Conservation (phyloP, 306 rosid species). For the Cicer yamashitae region DNA sequence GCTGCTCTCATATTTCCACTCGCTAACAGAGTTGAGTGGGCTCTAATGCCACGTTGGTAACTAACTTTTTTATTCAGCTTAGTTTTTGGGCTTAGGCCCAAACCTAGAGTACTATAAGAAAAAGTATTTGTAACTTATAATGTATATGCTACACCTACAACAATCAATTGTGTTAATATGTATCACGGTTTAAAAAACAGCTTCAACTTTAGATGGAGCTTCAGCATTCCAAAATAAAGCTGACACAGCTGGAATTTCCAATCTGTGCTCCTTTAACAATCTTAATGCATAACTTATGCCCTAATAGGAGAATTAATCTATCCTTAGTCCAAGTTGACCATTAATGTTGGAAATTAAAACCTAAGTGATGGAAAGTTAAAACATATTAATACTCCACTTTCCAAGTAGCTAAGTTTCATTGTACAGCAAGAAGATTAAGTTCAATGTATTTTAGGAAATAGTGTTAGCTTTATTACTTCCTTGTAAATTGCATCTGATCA, state of each 20-base stretch:
- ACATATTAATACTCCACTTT: not conserved
- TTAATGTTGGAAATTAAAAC: not conserved
- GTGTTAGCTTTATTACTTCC: not conserved
- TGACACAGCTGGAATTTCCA: not conserved
- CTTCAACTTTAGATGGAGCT: not conserved
- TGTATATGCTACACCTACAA: not conserved
- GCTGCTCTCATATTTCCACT: too few relatives aligned
- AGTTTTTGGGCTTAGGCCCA: too few relatives aligned
- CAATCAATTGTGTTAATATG: conserved; percentile 9
- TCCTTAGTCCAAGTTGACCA: conserved; percentile 26
- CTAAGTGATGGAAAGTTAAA: not conserved
- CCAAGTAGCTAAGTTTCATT: not conserved
- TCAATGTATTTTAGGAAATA: not conserved
- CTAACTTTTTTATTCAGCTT: too few relatives aligned
- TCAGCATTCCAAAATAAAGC: conserved; percentile 15
- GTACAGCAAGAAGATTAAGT: not conserved
- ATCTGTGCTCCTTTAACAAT: conserved; percentile 7
- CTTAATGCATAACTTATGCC: conserved; percentile 5
- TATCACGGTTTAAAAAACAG: not conserved
- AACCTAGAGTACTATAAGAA: too few relatives aligned
- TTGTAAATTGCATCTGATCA: not conserved
- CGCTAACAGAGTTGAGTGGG: too few relatives aligned
- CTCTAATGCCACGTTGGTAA: too few relatives aligned
- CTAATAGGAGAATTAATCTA: conserved; percentile 3
- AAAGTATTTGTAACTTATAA: conserved; percentile 6